phyloP scores from a whole-genome alignment of 371 early-diverging fungal species.

The Zychaea mexicana region DNA sequence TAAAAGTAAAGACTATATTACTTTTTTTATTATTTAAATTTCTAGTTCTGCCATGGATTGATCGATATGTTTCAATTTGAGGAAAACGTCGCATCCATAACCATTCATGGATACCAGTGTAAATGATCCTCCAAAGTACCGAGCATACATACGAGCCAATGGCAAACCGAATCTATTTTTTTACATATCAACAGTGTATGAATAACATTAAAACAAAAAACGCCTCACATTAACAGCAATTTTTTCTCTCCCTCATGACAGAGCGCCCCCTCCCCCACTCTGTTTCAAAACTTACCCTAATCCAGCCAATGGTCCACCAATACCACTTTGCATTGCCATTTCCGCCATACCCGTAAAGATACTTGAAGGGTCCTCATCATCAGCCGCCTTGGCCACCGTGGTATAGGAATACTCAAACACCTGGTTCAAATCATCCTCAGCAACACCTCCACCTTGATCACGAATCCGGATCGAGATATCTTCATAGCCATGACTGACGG shows the following conservation, averaged over 20 bases:
- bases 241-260: too few relatives aligned
- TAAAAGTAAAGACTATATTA: not conserved
- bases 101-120: conserved; percentile 85
- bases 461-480: conserved; percentile 88
- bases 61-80: conserved; percentile 82
- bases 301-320: conserved; percentile 85
- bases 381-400: conserved; percentile 73
- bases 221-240: too few relatives aligned
- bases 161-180: conserved; percentile 79
- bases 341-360: conserved; percentile 66
- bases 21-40: conserved; percentile 26
- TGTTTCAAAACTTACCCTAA: conserved; percentile 46
- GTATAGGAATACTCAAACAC: conserved; percentile 95
- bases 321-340: conserved; percentile 78
- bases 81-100: conserved; percentile 93
- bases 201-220: too few relatives aligned
- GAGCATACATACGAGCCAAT: conserved; percentile 90
- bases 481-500: conserved; percentile 76
- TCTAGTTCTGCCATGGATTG: conserved; percentile 57
- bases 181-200: too few relatives aligned
- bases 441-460: conserved; percentile 94
- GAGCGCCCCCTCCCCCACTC: too few relatives aligned
- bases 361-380: conserved; percentile 43
- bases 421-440: conserved; percentile 70
- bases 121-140: conserved; percentile 93